Base-by-base conservation (phyloP, 2,329 filamentous ascomycete genomes). In the Sordariomycetes sp. region DNA sequence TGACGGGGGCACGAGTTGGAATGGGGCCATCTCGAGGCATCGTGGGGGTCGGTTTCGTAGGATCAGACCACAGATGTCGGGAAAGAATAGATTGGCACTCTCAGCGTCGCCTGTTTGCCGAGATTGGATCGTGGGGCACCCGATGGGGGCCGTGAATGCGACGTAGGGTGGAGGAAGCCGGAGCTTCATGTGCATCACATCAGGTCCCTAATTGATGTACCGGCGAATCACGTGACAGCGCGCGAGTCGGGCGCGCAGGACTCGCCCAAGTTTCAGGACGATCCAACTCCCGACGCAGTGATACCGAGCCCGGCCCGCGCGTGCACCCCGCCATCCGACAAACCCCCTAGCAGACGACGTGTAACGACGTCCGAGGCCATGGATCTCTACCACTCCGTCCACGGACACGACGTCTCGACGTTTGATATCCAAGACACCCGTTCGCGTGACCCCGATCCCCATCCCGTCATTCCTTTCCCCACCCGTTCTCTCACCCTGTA, bases 371-470 rank as follows among this genome's bases (percentile, higher is more conserved):
- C 20, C 53, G 24, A 54, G 15, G 58, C 58, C 60, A 83, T 82
- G 80, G 78, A 82, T 53, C 54, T 57, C 65, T 81, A 82, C 65
- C 75, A 81, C 66, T 70, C 75, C 53, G 73, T 82, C 59, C 81
- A 85, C 65, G 80, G 79, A 61, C 74, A 77, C 62, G 82, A 85
- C 62, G 71, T 79, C 60, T 77, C 80, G 57, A 85, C 80, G 65
- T 85, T 86, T 68, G 77, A 79, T 62, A 69, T 76, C 52, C 67
- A 74, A 34, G 72, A 72, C 55, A 78, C 77, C 34, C 78, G 79
- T 82, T 63, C 64, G 77, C 72, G 62, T 62, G 25, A 32, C 50
- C 25, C 50, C 20, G 22, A 39, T 22, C n/a, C n/a, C n/a, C n/a
- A n/a, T n/a, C n/a, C n/a, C n/a, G n/a, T n/a, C n/a, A n/a, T n/a